Conservation (phyloP, 2,329 filamentous ascomycete species). For the Blastomyces silverae region DNA sequence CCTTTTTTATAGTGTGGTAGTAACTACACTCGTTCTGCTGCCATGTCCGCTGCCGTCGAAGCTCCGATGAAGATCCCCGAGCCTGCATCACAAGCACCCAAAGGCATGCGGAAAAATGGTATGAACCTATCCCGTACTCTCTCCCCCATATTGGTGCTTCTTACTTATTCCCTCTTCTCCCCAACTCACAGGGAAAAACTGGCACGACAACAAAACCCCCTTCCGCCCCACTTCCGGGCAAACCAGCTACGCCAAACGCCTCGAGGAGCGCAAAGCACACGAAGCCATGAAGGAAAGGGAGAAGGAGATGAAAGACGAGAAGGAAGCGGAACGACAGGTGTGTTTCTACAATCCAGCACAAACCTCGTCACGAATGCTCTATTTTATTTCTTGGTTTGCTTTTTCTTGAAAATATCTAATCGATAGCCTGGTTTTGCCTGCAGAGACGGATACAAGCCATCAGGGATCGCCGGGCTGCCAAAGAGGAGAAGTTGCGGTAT, state of each 20-base stretch:
- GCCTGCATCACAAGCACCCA: not conserved
- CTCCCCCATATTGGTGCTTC: not conserved
- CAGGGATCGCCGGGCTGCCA: conserved; percentile 76
- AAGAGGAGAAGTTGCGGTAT: conserved; percentile 88
- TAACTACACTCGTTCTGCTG: not conserved
- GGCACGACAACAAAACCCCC: conserved; percentile 74
- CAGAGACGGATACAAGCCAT: conserved; percentile 71
- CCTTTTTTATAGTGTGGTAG: not conserved
- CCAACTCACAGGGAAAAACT: conserved; percentile 71
- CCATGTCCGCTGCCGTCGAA: conserved; percentile 11
- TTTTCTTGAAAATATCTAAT: not conserved
- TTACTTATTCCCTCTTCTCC: not conserved
- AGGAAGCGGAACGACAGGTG: conserved; percentile 81
- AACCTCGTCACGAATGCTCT: not conserved
- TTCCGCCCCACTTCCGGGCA: conserved; percentile 77
- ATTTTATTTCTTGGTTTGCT: not conserved
- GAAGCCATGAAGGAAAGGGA: conserved; percentile 84
- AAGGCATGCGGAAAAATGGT: conserved; percentile 14
- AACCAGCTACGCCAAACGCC: conserved; percentile 70
- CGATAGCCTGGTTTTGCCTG: no score
- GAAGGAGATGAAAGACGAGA: conserved; percentile 93
- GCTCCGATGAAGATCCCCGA: not conserved
- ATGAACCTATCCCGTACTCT: not conserved
- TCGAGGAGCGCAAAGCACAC: conserved; percentile 61
- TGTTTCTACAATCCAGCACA: not conserved